Evolutionary conservation across 805 yeast species (phyloP), one percentile per base, ranked within the genome.

Genomic region (Cyberlindnera euphorbiiphila): DNA sequence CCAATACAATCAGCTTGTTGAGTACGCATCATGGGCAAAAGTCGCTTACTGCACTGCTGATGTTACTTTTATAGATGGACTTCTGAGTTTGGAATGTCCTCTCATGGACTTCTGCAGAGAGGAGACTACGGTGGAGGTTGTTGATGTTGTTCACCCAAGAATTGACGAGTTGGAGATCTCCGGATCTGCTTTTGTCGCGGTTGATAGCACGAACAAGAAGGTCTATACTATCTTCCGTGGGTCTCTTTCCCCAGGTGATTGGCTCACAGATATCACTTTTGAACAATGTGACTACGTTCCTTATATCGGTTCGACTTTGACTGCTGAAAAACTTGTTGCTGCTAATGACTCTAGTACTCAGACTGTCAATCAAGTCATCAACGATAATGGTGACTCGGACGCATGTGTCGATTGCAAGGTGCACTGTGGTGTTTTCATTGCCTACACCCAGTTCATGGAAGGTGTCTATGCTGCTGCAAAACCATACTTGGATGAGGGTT

Each of bases 171-270:
- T 66, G 43, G 69, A 71, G 19, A 69, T 70, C 13, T 58, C 62
- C 2, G 81, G 85, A 1, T 66, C 78, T 5, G 85, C 85, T 0
- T 72, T 59, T 50, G 65, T 75, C 19, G 74, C 76, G 10, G 61
- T 69, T 12, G 83, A 78, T 53, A 68, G 66, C 42, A 45, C 46
- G 1, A 51, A 55, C 19, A 53, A 66, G 31, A 65, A 69, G 32
- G 60, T 82, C 5, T 56, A 72, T 14, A 55, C 80, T 32, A 73
- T 67, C 0, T 78, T 78, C 48, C 68, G 87, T 58, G 93, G 93
- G 4, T 76, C 88, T 0, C 61, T 76, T 2, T 68, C 80, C 9
- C 52, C 66, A n/a, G 65, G 69, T 33, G 91, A 85, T 53, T 78
- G 84, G 81, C 41, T 70, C 14, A 68, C 76, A 21, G 83, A 85